Percentiles rank a stretch among this genome's conserved stretches.
phyloP scores from a whole-genome alignment of 495 filamentous ascomycete genomes.

The Lophium mytilinum region DNA sequence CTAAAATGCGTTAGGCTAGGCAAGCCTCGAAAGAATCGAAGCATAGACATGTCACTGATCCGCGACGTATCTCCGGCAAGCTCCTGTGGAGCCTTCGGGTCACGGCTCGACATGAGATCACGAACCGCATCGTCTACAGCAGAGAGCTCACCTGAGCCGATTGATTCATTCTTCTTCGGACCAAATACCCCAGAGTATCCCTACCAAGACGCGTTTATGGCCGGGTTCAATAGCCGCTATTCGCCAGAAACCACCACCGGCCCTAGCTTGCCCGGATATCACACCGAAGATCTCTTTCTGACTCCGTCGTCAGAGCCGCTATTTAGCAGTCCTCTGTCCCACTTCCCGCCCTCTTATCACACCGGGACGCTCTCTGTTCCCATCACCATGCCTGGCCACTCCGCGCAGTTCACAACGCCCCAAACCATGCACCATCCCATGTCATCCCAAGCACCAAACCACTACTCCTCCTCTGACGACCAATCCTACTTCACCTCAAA shows the following conservation, averaged over 20 bases:
- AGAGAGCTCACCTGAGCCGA: conserved; percentile 23
- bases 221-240: conserved; percentile 17
- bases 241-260: conserved; percentile 18
- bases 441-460: conserved; percentile 3
- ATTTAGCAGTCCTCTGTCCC: conserved; percentile 9
- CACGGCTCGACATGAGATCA: conserved; percentile 18
- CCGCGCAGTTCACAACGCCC: conserved; percentile 14
- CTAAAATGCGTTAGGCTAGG: conserved; percentile 16
- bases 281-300: conserved; percentile 19
- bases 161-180: conserved; percentile 20
- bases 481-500: background rate
- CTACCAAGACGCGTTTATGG: conserved; percentile 21
- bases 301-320: conserved; percentile 3
- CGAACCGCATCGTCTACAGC: conserved; percentile 12
- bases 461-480: background rate
- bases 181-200: conserved; percentile 20
- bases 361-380: background rate
- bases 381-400: conserved; percentile 18
- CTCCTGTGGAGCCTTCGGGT: conserved; percentile 10
- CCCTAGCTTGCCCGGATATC: conserved; percentile 16
- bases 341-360: background rate
- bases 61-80: conserved; percentile 21
- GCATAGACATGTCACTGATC: conserved; percentile 20
- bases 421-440: conserved; percentile 10
- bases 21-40: conserved; percentile 23